Conservation (phyloP, 345 rosid species). For the Mallotus nudiflorus region DNA sequence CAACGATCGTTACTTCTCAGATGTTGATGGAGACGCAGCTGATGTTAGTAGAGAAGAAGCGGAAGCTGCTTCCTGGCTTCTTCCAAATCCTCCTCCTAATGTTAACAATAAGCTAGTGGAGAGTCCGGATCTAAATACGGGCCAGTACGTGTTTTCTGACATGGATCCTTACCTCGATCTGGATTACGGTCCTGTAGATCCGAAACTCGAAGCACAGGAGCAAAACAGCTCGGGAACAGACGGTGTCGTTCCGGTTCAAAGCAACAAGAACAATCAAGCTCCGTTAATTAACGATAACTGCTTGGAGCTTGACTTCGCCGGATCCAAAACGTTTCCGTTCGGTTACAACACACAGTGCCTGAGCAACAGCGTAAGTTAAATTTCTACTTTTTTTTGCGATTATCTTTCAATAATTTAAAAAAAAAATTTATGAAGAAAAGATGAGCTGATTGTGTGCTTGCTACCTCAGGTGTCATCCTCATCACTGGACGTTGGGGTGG, state of each 20-base stretch:
- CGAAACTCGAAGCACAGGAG: constrained; percentile 63
- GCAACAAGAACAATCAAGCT: constrained; percentile 32
- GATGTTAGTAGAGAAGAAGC: constrained; percentile 77
- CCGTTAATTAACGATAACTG: constrained; percentile 48
- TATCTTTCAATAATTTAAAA: too few species aligned
- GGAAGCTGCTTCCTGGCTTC: constrained; percentile 82
- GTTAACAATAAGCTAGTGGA: constrained; percentile 38
- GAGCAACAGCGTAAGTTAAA: constrained; percentile 66
- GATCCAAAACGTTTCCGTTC: constrained; percentile 47
- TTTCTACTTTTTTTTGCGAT: too few species aligned
- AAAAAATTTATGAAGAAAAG: too few species aligned
- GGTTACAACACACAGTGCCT: constrained; percentile 46
- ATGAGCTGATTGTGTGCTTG: background rate
- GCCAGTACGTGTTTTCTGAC: constrained; percentile 65
- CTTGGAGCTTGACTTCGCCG: constrained; percentile 59
- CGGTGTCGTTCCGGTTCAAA: constrained; percentile 83
- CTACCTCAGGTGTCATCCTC: constrained; percentile 75
- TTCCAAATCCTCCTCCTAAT: constrained; percentile 66
- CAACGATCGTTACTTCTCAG: constrained; percentile 46
- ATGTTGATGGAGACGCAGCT: constrained; percentile 41
- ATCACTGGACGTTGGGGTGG: constrained; percentile 84
- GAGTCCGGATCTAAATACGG: constrained; percentile 59
- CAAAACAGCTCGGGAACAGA: constrained; percentile 82
- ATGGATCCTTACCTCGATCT: constrained; percentile 79
- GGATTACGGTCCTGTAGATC: constrained; percentile 59